phyloP scores from a whole-genome alignment of 148 eudicot species.

The Hydrangea macrophylla region DNA sequence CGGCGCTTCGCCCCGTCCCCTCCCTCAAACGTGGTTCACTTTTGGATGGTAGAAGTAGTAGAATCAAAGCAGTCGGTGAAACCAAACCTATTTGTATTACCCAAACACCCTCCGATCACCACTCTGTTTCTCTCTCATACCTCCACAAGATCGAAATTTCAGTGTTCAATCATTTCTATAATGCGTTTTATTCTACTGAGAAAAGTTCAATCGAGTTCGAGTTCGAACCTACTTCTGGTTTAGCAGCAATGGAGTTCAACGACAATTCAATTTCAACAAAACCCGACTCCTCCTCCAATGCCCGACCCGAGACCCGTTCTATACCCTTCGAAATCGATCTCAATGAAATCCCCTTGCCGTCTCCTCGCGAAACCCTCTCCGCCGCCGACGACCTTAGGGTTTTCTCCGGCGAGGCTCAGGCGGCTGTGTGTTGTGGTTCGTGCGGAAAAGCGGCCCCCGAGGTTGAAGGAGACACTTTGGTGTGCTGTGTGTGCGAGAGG shows the following conservation, averaged over 20 bases:
- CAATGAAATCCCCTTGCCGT: constrained; percentile 25
- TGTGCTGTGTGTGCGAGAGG: constrained; percentile 15
- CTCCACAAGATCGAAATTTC: not conserved
- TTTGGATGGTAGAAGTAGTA: not conserved
- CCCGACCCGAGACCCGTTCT: constrained; percentile 8
- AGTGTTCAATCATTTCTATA: not conserved
- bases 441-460: constrained; percentile 1
- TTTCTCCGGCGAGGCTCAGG: not conserved
- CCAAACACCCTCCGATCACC: not conserved
- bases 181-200: not conserved
- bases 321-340: constrained; percentile 27
- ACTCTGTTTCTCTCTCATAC: not conserved
- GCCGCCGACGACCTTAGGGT: constrained; percentile 1
- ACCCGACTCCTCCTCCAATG: constrained; percentile 10
- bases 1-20: not conserved
- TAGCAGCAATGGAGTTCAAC: constrained; percentile 11
- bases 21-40: not conserved
- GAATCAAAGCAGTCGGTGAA: not conserved
- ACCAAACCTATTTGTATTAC: not conserved
- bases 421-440: constrained; percentile 3
- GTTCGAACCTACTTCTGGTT: not conserved
- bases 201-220: constrained; percentile 11
- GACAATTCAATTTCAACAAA: no score
- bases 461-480: constrained; percentile 16
- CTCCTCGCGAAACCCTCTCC: constrained; percentile 22